Evolutionary conservation across 805 yeast species (phyloP).

Genomic region (Ogataea salicorniae): DNA sequence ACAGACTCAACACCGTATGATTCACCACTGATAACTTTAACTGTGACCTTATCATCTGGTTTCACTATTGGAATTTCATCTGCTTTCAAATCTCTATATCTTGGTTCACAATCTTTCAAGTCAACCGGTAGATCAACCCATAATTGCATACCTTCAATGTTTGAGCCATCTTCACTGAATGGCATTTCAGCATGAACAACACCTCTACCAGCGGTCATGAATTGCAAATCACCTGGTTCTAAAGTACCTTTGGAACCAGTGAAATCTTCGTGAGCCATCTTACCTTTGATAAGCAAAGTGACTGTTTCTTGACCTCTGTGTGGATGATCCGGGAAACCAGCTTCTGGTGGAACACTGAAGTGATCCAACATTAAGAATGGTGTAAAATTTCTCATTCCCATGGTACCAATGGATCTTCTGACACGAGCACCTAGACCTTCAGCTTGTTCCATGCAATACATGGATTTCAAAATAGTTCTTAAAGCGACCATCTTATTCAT

Average conservation of each 20-base stretch:
- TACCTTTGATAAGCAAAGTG: constrained; percentile 60
- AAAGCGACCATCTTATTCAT: constrained; percentile 23
- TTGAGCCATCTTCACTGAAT: constrained; percentile 45
- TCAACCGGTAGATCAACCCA: constrained; percentile 81
- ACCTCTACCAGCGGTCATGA: constrained; percentile 92
- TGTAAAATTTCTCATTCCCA: constrained; percentile 63
- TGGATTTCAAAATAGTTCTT: constrained; percentile 46
- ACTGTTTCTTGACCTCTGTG: constrained; percentile 83
- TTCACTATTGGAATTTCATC: constrained; percentile 66
- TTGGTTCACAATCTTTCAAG: constrained; percentile 59
- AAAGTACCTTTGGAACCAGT: constrained; percentile 78
- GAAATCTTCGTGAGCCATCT: constrained; percentile 78
- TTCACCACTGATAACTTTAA: constrained; percentile 74
- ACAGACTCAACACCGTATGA: constrained; percentile 71
- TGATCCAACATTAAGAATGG: constrained; percentile 84
- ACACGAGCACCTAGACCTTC: constrained; percentile 91
- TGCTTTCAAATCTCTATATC: constrained; percentile 71
- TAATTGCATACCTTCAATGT: constrained; percentile 65
- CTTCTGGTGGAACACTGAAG: constrained; percentile 55
- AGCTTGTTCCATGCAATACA: constrained; percentile 61
- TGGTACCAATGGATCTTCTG: constrained; percentile 72
- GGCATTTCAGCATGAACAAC: constrained; percentile 88
- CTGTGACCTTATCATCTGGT: constrained; percentile 58
- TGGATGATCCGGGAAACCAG: constrained; percentile 82
- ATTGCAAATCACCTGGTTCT: constrained; percentile 80